A percentile compares a stretch with the other conserved stretches of the same genome.
Evolutionary conservation across 2,329 filamentous ascomycete genomes (phyloP).

Genomic region (Pseudodiploospora longispora): DNA sequence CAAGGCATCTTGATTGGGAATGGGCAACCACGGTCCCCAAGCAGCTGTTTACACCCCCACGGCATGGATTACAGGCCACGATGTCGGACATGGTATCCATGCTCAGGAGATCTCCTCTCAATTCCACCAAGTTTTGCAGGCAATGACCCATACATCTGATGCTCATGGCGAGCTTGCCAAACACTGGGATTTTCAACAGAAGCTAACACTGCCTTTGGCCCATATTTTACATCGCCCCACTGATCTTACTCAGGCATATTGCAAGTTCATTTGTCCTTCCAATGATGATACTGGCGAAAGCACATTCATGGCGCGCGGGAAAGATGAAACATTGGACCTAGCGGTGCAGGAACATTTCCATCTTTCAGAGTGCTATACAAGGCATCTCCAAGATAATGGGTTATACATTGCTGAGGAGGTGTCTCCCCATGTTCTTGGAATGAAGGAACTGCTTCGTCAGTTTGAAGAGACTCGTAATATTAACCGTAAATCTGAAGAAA

Average conservation of each 20-base stretch:
- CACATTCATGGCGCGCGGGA: too few relatives aligned
- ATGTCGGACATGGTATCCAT: neutral
- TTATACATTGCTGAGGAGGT: conserved; percentile 10
- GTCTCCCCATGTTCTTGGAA: too few relatives aligned
- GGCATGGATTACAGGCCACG: conserved; percentile 14
- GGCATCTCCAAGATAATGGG: conserved; percentile 11
- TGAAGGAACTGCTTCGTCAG: too few relatives aligned
- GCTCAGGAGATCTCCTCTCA: conserved; percentile 4
- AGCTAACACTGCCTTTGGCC: conserved; percentile 10
- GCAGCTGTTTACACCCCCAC: conserved; percentile 11
- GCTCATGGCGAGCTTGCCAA: conserved; percentile 2
- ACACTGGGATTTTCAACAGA: neutral
- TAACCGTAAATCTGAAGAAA: too few relatives aligned
- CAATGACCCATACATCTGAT: conserved; percentile 5
- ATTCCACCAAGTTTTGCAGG: conserved; percentile 8
- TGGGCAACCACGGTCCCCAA: conserved; percentile 12
- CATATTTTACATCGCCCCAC: too few relatives aligned
- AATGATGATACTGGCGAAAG: too few relatives aligned
- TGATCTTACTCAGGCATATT: too few relatives aligned
- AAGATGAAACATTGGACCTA: too few relatives aligned
- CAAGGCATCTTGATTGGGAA: conserved; percentile 21
- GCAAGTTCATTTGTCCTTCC: too few relatives aligned
- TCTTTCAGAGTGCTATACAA: conserved; percentile 12
- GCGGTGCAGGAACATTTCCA: conserved; percentile 9
- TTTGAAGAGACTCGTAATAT: too few relatives aligned